Percentiles rank a stretch among this genome's conserved stretches.
Conservation (phyloP, 495 filamentous ascomycete genomes). For the Hypoxylon lienhwacheense region DNA sequence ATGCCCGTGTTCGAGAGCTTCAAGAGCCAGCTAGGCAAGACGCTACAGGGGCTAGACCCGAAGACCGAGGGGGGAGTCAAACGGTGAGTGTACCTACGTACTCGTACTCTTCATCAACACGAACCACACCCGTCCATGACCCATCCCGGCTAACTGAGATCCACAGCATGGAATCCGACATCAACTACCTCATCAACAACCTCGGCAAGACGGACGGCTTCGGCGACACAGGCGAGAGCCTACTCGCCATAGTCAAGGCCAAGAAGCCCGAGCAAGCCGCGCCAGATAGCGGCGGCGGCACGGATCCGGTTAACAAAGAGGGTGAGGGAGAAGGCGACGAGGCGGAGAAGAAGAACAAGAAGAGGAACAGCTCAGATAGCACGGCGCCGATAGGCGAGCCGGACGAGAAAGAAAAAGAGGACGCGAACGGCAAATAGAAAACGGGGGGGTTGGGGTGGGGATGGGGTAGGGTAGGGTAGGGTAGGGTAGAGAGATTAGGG, state of each 20-base stretch:
- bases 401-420: conserved; percentile 10
- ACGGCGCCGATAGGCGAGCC: not conserved
- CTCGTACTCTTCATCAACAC: conserved; percentile 58
- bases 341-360: conserved; percentile 19
- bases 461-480: too few species aligned
- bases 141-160: conserved; percentile 26
- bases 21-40: conserved; percentile 75
- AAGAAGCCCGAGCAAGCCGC: conserved; percentile 52
- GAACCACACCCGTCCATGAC: too few species aligned
- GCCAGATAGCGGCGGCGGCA: conserved; percentile 7
- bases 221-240: conserved; percentile 65
- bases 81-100: conserved; percentile 60
- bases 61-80: conserved; percentile 67
- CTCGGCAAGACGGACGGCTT: conserved; percentile 82
- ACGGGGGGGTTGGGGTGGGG: too few species aligned
- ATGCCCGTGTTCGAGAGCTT: conserved; percentile 85
- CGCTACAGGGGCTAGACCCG: conserved; percentile 68
- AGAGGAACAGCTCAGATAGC: conserved; percentile 4
- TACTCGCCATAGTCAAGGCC: conserved; percentile 66
- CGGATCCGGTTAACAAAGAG: too few species aligned
- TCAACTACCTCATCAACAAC: conserved; percentile 71
- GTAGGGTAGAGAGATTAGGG: too few species aligned
- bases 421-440: conserved; percentile 12
- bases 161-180: conserved; percentile 75
- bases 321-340: conserved; percentile 1